A percentile compares a stretch with the other conserved stretches of the same genome.
Evolutionary conservation across 352 stramenopile species (phyloP).

Genomic region (Pythium dissimile): DNA sequence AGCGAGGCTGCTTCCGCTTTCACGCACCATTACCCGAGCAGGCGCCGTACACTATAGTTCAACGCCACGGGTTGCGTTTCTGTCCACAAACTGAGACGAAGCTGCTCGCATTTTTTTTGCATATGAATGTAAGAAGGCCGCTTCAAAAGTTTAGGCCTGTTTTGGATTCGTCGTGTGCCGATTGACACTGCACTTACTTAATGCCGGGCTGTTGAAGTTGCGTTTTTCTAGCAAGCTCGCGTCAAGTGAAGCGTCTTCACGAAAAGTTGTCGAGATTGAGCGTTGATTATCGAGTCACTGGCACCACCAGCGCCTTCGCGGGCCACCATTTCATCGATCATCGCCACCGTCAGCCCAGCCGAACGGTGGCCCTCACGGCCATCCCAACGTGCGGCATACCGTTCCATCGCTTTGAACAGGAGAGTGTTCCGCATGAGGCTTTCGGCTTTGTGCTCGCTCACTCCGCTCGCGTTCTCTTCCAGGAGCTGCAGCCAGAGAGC

Average conservation of each 20-base stretch:
- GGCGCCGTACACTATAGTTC: slow-evolving; percentile 3
- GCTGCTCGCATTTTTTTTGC: neutral
- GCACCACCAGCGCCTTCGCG: slow-evolving; percentile 32
- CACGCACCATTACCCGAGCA: neutral
- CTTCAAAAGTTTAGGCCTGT: too few relatives aligned
- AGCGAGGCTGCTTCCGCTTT: slow-evolving; percentile 10
- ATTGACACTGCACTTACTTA: neutral
- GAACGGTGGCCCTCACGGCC: slow-evolving; percentile 16
- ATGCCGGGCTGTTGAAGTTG: neutral
- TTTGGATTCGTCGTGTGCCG: too few relatives aligned
- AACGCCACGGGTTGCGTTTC: neutral
- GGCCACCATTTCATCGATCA: slow-evolving; percentile 65
- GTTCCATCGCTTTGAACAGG: slow-evolving; percentile 56
- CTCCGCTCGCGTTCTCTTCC: slow-evolving; percentile 40
- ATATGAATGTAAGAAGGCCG: too few relatives aligned
- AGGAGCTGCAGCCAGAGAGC: slow-evolving; percentile 59
- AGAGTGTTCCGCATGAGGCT: slow-evolving; percentile 66
- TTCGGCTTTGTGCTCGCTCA: slow-evolving; percentile 67
- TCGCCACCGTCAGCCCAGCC: slow-evolving; percentile 44
- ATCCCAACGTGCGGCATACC: slow-evolving; percentile 35
- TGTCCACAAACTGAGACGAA: too few relatives aligned
- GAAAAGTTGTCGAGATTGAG: slow-evolving; percentile 53
- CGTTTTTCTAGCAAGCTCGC: slow-evolving; percentile 23
- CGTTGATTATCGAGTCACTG: slow-evolving; percentile 42
- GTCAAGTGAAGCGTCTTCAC: slow-evolving; percentile 75